Evolutionary conservation across 352 stramenopile species (phyloP).

Genomic region (Peronospora farinosa): DNA sequence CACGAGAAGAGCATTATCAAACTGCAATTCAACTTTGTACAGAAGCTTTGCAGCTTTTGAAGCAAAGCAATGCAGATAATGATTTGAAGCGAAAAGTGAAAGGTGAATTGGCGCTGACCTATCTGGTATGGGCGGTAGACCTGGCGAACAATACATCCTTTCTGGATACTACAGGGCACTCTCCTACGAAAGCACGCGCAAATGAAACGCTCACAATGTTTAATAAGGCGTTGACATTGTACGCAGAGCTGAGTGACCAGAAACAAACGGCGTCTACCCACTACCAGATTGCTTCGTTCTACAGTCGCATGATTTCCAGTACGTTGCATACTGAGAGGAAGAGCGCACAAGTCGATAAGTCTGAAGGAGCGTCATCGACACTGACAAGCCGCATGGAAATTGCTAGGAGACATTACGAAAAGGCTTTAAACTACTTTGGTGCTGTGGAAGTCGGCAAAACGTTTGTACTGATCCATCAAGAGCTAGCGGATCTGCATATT

Average conservation of each 20-base stretch:
- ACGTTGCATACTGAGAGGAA: slow-evolving; percentile 26
- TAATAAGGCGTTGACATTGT: slow-evolving; percentile 67
- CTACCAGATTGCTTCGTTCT: slow-evolving; percentile 82
- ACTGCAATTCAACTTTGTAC: slow-evolving; percentile 56
- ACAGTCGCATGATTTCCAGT: slow-evolving; percentile 52
- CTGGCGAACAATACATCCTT: slow-evolving; percentile 30
- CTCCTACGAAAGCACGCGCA: slow-evolving; percentile 29
- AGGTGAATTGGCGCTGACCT: slow-evolving; percentile 75
- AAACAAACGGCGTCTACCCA: slow-evolving; percentile 77
- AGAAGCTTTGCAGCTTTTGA: slow-evolving; percentile 55
- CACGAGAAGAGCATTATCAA: slow-evolving; percentile 50
- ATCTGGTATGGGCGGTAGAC: slow-evolving; percentile 75
- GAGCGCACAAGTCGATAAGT: slow-evolving; percentile 4
- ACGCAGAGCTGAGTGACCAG: slow-evolving; percentile 56
- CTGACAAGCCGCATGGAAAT: slow-evolving; percentile 76
- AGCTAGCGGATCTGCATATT: slow-evolving; percentile 71
- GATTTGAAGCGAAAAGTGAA: slow-evolving; percentile 67
- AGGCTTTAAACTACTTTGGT: slow-evolving; percentile 75
- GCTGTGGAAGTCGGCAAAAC: slow-evolving; percentile 59
- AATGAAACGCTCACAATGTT: slow-evolving; percentile 56
- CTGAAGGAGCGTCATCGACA: slow-evolving; percentile 15
- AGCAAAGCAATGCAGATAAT: slow-evolving; percentile 56
- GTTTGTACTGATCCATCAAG: slow-evolving; percentile 79
- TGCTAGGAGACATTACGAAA: slow-evolving; percentile 77
- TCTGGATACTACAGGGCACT: not conserved